These are phyloP conservation scores for Hortiboletus campestris DNA, from an alignment of 768 basidiomycete species.

Conservation along the genomic window DNA sequence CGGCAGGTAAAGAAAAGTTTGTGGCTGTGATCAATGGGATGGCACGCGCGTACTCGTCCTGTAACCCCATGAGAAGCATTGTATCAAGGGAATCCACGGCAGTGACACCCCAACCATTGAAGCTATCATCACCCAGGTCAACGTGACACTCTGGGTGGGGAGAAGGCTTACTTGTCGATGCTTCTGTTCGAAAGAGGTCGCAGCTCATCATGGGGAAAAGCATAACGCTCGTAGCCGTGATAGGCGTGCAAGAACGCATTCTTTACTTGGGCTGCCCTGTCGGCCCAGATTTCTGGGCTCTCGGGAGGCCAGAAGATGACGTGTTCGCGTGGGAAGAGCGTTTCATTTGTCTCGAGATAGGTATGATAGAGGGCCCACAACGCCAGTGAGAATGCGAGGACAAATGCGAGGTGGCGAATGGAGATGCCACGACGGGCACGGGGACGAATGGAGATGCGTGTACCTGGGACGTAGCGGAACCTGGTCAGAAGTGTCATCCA, in stretches of 20 bases:
- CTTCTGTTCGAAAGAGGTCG: constrained; percentile 46
- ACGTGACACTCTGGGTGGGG: background rate
- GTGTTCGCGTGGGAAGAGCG: constrained; percentile 10
- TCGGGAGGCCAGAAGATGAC: constrained; percentile 22
- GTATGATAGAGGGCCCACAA: constrained; percentile 22
- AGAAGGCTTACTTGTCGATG: constrained; percentile 48
- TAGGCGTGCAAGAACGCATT: constrained; percentile 68
- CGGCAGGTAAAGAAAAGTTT: constrained; percentile 48
- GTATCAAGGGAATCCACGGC: constrained; percentile 84
- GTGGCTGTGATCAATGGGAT: constrained; percentile 49
- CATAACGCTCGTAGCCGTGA: constrained; percentile 58
- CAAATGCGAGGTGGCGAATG: constrained; percentile 23
- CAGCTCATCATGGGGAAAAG: constrained; percentile 64
- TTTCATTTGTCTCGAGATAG: background rate
- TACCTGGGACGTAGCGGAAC: background rate
- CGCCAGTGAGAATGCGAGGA: constrained; percentile 9
- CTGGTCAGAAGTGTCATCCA: constrained; percentile 7
- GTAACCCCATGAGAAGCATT: constrained; percentile 75
- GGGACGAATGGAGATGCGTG: background rate
- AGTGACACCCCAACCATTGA: constrained; percentile 80
- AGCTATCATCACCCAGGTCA: constrained; percentile 40
- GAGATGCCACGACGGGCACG: constrained; percentile 18
- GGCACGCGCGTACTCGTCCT: constrained; percentile 67
- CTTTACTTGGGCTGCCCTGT: constrained; percentile 55
- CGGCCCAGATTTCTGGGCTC: constrained; percentile 45